These are phyloP conservation scores for Bolboschoenus planiculmis DNA, from an alignment of 176 grass and related monocot genomes.

Conservation along the genomic window DNA sequence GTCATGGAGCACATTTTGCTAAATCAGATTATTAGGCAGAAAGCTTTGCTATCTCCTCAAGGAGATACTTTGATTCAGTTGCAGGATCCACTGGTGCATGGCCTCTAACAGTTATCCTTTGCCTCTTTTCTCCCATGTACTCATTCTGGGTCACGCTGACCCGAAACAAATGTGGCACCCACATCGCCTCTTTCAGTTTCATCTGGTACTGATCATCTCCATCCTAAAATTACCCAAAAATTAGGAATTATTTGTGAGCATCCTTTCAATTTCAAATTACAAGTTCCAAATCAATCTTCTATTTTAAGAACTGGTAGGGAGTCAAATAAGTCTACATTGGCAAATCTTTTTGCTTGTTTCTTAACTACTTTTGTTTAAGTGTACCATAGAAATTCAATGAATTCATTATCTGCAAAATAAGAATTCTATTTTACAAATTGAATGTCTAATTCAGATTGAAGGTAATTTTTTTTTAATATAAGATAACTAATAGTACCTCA, in stretches of 20 bases:
- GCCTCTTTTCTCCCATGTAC: constrained; percentile 80
- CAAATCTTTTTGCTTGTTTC: too few relatives aligned
- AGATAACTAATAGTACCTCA: constrained; percentile 41
- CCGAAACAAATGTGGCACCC: constrained; percentile 69
- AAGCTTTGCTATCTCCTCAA: constrained; percentile 79
- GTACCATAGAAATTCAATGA: background rate
- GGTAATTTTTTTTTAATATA: background rate
- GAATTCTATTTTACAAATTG: background rate
- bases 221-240: constrained; percentile 36
- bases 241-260: background rate
- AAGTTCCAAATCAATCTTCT: background rate
- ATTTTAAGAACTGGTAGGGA: background rate
- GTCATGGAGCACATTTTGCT: background rate
- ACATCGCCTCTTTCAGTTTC: constrained; percentile 84
- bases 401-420: background rate
- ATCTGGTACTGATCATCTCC: constrained; percentile 67
- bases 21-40: constrained; percentile 21
- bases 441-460: background rate
- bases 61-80: constrained; percentile 58
- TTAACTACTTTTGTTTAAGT: background rate
- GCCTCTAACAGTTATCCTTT: constrained; percentile 68
- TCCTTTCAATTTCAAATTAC: background rate
- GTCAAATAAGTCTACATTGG: background rate
- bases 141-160: constrained; percentile 57
- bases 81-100: constrained; percentile 52